Base-by-base conservation (phyloP, 176 grass and related monocot species). In the Aegilops umbellulata region DNA sequence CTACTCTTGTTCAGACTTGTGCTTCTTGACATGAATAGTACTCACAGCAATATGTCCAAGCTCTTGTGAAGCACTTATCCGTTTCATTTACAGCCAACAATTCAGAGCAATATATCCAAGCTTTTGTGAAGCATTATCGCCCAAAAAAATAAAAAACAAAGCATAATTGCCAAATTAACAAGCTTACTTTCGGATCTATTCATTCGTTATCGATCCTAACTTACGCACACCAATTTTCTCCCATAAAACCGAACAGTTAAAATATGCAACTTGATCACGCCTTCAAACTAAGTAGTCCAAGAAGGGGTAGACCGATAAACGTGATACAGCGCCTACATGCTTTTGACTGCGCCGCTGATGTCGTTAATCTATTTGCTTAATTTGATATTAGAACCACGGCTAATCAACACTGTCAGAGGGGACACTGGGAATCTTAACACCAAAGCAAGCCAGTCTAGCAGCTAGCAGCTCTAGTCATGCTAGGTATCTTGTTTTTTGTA, bases 401-500 rank as follows among this genome's bases (percentile, higher is more conserved):
- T 78, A 83, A 58, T 60, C 42, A 25, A 17, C 19, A 80, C 10
- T 44, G 6, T 84, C 24, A 32, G 5, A 34, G 26, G 83, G 60
- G 70, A 53, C 69, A 90, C 8, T 77, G 22, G 88, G 88, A 86
- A 86, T 90, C 83, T 85, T 5, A 24, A 76, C 60, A 76, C 60
- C 60, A 16, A 72, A 80, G 35, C 4, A 24, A 71, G 61, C 67
- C n/a, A 29, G 30, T 34, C 68, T 58, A 34, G 4, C 49, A 7
- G 68, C 67, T 57, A 34, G 5, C 49, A 7, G 69, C 6, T 55
- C 77, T 64, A 49, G 53, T 51, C 57, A 39, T 72, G 10, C 5
- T 41, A 73, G 22, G 78, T 88, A 5, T 44, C 41, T 44, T 44
- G 41, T 2, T 2, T 44, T 44, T 44, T 44, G 10, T 15, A 47